A percentile compares a stretch with the other conserved stretches of the same genome.
phyloP scores from a whole-genome alignment of 2,329 filamentous ascomycete genomes.

The Gnomoniopsis smithogilvyi region DNA sequence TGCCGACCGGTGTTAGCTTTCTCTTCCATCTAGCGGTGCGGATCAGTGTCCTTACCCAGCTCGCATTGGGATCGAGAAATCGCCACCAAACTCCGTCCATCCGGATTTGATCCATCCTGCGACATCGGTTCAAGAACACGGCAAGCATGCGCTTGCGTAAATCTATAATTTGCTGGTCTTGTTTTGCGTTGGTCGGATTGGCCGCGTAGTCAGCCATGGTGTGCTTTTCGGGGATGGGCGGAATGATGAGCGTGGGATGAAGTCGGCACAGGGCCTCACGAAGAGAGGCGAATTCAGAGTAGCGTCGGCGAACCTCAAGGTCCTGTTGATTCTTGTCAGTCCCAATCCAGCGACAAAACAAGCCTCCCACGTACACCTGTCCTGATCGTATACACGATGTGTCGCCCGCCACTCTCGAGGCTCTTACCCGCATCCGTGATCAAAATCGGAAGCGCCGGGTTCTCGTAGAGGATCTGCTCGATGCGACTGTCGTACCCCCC shows the following conservation, averaged over 20 bases:
- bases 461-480: conserved; percentile 96
- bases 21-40: neutral
- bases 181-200: conserved; percentile 95
- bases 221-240: conserved; percentile 97
- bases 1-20: conserved; percentile 37
- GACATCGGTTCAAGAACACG: conserved; percentile 91
- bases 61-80: conserved; percentile 95
- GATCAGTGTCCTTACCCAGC: conserved; percentile 74
- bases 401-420: conserved; percentile 83
- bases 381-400: conserved; percentile 95
- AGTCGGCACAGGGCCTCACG: conserved; percentile 84
- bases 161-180: conserved; percentile 96
- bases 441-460: conserved; percentile 82
- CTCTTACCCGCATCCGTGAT: conserved; percentile 97
- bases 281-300: conserved; percentile 93
- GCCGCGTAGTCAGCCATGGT: conserved; percentile 98
- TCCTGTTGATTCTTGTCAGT: conserved; percentile 54
- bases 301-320: conserved; percentile 88
- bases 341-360: neutral
- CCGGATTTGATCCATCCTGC: conserved; percentile 85
- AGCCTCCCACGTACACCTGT: conserved; percentile 66
- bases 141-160: conserved; percentile 94
- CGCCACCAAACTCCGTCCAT: conserved; percentile 97
- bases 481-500: conserved; percentile 93
- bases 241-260: conserved; percentile 92